phyloP scores from a whole-genome alignment of 2,329 filamentous ascomycete species.

The Lachnellula suecica region DNA sequence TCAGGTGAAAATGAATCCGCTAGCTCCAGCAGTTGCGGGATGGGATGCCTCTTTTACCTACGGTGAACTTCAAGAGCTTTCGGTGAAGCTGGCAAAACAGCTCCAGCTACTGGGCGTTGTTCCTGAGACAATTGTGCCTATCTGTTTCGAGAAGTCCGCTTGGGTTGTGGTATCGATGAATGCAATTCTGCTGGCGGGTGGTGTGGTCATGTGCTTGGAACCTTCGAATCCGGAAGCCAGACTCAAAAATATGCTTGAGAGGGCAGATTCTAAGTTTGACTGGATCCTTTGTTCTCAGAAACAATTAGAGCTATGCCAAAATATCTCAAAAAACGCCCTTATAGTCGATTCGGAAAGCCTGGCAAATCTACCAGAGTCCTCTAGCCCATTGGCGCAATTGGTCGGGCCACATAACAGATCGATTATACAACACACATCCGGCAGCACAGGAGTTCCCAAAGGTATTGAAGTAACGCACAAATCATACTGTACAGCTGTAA shows the following conservation, averaged over 20 bases:
- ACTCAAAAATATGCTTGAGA: background rate
- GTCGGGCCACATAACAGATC: too few species aligned
- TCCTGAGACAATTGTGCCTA: constrained; percentile 15
- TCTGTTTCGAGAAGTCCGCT: constrained; percentile 27
- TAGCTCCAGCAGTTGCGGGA: constrained; percentile 21
- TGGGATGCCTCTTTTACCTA: constrained; percentile 29
- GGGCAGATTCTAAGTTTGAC: too few species aligned
- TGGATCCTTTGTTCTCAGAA: too few species aligned
- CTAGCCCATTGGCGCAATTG: too few species aligned
- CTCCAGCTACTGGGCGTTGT: constrained; percentile 15
- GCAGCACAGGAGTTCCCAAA: too few species aligned
- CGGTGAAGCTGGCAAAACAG: constrained; percentile 12
- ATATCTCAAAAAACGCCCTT: too few species aligned
- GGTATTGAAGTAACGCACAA: too few species aligned
- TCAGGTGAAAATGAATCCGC: background rate
- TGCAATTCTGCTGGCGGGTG: constrained; percentile 26
- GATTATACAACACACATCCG: too few species aligned
- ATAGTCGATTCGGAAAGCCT: too few species aligned
- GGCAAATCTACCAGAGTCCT: too few species aligned
- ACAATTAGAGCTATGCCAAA: too few species aligned
- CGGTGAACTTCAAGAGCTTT: constrained; percentile 16
- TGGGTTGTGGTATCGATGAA: constrained; percentile 24
- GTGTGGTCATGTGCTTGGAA: constrained; percentile 28
- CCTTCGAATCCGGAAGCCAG: constrained; percentile 30
- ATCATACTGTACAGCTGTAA: too few species aligned